A percentile compares a stretch with the other conserved stretches of the same genome.
phyloP scores from a whole-genome alignment of 2,329 filamentous ascomycete species.

The Dothistroma septosporum region DNA sequence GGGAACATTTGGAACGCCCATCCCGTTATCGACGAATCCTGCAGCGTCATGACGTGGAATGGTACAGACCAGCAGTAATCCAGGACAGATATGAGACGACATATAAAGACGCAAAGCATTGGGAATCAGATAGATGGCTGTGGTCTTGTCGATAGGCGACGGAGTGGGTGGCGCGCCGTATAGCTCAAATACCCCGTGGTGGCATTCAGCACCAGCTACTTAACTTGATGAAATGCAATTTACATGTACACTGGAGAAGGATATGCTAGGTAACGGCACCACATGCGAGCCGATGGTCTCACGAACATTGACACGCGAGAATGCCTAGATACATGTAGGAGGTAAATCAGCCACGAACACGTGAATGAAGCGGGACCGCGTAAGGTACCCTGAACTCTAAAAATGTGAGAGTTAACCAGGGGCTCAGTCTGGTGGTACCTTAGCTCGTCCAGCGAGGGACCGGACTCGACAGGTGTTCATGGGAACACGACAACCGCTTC shows the following conservation, averaged over 20 bases:
- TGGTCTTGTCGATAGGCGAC: neutral
- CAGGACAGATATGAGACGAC: neutral
- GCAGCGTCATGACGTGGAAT: neutral
- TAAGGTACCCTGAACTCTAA: neutral
- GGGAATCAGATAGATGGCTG: neutral
- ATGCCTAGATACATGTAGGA: neutral
- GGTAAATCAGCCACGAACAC: neutral
- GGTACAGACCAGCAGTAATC: neutral
- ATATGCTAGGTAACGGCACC: neutral
- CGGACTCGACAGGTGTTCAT: neutral
- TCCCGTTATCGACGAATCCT: conserved; percentile 1
- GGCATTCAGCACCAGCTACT: neutral
- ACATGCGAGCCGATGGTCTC: neutral
- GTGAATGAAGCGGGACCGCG: neutral
- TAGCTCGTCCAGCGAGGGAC: neutral
- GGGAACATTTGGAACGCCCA: conserved; percentile 17
- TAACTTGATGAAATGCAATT: neutral
- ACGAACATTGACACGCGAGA: neutral
- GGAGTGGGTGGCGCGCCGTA: neutral
- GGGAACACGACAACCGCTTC: neutral
- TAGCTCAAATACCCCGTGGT: neutral
- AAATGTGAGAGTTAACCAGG: neutral
- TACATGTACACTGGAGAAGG: neutral
- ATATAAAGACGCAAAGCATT: neutral
- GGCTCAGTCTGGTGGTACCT: neutral